Evolutionary conservation across 2,329 filamentous ascomycete genomes (phyloP).

Genomic region (Didymosphaeria variabile): DNA sequence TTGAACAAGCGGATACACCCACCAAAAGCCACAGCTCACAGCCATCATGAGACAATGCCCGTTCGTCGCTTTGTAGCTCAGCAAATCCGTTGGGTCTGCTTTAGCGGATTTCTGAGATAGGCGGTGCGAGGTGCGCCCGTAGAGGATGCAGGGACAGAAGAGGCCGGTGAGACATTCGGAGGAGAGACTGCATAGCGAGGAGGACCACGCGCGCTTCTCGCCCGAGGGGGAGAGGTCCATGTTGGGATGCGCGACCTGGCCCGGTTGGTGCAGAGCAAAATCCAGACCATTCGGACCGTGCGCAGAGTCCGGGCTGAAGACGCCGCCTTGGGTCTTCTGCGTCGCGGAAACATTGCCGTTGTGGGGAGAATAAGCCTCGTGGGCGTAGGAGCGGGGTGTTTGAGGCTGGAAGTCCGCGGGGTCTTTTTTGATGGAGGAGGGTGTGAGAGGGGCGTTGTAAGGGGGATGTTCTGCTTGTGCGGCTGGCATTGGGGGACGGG

Average conservation of each 20-base stretch:
- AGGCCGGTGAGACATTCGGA: conserved; percentile 51
- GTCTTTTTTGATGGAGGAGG: conserved; percentile 35
- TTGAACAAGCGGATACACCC: conserved; percentile 50
- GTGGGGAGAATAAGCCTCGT: conserved; percentile 47
- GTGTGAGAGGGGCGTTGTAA: conserved; percentile 40
- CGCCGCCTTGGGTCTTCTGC: conserved; percentile 35
- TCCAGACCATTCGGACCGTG: conserved; percentile 52
- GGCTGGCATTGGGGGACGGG: conserved; percentile 39
- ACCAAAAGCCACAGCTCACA: conserved; percentile 48
- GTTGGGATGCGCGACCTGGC: conserved; percentile 54
- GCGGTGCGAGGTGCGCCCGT: conserved; percentile 56
- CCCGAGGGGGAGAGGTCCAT: conserved; percentile 43
- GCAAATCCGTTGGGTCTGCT: conserved; percentile 53
- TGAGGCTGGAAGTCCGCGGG: conserved; percentile 22
- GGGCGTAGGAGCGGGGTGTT: conserved; percentile 24
- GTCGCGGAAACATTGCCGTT: conserved; percentile 29
- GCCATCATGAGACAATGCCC: conserved; percentile 51
- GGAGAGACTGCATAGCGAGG: conserved; percentile 45
- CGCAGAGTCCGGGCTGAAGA: conserved; percentile 49
- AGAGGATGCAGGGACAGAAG: conserved; percentile 55
- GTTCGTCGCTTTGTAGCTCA: conserved; percentile 49
- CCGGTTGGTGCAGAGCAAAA: conserved; percentile 47
- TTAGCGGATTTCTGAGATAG: conserved; percentile 49
- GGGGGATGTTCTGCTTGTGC: conserved; percentile 36
- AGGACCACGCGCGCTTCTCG: conserved; percentile 39